phyloP scores from a whole-genome alignment of 2,329 filamentous ascomycete species.

The Myriangium duriaei region DNA sequence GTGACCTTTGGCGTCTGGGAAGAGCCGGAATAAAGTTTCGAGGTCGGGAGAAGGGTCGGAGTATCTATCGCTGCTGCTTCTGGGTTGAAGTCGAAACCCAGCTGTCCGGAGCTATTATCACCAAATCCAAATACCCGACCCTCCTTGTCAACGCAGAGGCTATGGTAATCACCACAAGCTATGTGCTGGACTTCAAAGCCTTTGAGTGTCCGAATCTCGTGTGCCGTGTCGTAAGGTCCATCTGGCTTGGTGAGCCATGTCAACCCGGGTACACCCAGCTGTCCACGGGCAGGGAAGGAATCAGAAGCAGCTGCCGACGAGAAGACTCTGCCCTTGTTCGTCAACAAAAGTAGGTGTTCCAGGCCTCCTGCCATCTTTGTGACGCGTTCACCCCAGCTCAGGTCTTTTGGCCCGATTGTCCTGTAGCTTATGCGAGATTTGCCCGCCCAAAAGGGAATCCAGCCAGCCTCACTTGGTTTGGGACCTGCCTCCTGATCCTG shows the following conservation, averaged over 20 bases:
- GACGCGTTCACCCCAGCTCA: slow-evolving; percentile 60
- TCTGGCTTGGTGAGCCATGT: slow-evolving; percentile 65
- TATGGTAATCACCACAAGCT: slow-evolving; percentile 78
- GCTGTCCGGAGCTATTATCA: slow-evolving; percentile 81
- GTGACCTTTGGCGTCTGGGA: slow-evolving; percentile 56
- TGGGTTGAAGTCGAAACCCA: slow-evolving; percentile 62
- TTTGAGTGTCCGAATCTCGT: slow-evolving; percentile 61
- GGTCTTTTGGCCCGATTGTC: slow-evolving; percentile 49
- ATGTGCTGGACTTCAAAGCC: slow-evolving; percentile 62
- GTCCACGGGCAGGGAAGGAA: slow-evolving; percentile 68
- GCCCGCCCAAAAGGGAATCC: slow-evolving; percentile 62
- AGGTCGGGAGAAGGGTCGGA: slow-evolving; percentile 58
- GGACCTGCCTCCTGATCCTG: slow-evolving; percentile 54
- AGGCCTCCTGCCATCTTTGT: slow-evolving; percentile 63
- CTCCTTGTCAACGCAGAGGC: slow-evolving; percentile 59
- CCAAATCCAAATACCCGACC: slow-evolving; percentile 79
- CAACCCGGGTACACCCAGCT: slow-evolving; percentile 75
- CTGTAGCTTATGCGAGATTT: slow-evolving; percentile 56
- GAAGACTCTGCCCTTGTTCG: slow-evolving; percentile 73
- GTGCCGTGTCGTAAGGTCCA: slow-evolving; percentile 68
- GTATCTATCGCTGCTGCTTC: slow-evolving; percentile 52
- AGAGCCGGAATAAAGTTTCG: slow-evolving; percentile 58
- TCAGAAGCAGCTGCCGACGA: slow-evolving; percentile 71
- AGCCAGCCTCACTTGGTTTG: slow-evolving; percentile 53
- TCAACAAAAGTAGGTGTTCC: slow-evolving; percentile 78